phyloP scores from a whole-genome alignment of 2,329 filamentous ascomycete genomes.

The Atkinsonella hypoxylon region DNA sequence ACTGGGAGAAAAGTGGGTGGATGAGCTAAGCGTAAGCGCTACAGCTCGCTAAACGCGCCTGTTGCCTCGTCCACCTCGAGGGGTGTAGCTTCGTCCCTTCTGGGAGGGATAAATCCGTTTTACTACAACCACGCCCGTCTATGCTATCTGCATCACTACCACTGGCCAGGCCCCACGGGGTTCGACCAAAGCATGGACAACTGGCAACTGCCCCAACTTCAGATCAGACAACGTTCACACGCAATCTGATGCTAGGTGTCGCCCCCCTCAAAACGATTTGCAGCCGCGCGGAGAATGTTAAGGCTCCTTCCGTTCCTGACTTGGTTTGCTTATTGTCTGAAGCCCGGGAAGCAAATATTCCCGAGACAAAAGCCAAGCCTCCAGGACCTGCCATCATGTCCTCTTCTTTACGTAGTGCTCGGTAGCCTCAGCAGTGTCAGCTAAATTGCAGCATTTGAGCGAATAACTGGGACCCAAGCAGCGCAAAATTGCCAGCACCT shows the following conservation, averaged over 20 bases:
- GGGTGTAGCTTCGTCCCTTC: neutral
- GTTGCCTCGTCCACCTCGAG: neutral
- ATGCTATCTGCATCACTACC: neutral
- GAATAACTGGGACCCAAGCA: neutral
- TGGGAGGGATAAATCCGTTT: neutral
- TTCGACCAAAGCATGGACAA: neutral
- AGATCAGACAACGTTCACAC: no score
- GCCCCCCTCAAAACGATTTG: no score
- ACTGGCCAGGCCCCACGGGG: no score
- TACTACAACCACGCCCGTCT: neutral
- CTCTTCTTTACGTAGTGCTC: neutral
- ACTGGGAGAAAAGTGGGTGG: conserved; percentile 1
- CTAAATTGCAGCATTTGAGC: neutral
- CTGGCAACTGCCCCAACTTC: neutral
- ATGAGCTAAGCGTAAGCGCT: conserved; percentile 1
- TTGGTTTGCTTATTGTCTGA: no score
- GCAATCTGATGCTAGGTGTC: no score
- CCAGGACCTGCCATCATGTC: neutral
- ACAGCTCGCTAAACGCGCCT: conserved; percentile 5
- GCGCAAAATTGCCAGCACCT: neutral
- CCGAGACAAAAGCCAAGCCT: neutral
- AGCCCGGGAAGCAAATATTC: no score
- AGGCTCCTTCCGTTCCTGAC: no score
- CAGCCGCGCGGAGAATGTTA: no score
- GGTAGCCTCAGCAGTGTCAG: neutral